phyloP scores from a whole-genome alignment of 495 filamentous ascomycete genomes.

The Hyphodiscus hymeniophilus region DNA sequence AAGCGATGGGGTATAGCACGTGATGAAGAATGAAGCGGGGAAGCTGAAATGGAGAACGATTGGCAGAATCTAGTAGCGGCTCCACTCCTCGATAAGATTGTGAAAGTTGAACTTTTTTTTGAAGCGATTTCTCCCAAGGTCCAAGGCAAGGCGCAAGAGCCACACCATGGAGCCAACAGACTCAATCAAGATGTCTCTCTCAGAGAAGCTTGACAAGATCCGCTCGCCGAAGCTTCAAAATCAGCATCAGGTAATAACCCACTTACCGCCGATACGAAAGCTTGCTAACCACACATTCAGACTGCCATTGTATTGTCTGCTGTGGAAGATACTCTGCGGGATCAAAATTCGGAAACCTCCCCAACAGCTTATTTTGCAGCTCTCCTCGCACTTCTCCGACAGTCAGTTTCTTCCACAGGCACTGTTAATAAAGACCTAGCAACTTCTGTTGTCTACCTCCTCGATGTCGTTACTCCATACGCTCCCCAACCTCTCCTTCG shows the following conservation, averaged over 20 bases:
- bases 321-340: conserved; percentile 83
- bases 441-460: conserved; percentile 86
- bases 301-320: conserved; percentile 82
- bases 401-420: conserved; percentile 55
- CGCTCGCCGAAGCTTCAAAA: conserved; percentile 93
- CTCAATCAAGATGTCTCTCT: conserved; percentile 55
- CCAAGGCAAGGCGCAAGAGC: conserved; percentile 19
- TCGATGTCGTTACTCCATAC: conserved; percentile 79
- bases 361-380: conserved; percentile 94
- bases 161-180: conserved; percentile 7
- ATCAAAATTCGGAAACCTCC: conserved; percentile 72
- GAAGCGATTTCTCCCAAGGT: conserved; percentile 3
- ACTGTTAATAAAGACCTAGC: conserved; percentile 76
- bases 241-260: conserved; percentile 67
- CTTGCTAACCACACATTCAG: conserved; percentile 34
- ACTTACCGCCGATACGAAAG: background rate
- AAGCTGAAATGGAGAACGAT: too few species aligned
- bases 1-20: too few species aligned
- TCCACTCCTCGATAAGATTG: conserved; percentile 10
- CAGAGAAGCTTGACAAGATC: conserved; percentile 91
- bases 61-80: too few species aligned
- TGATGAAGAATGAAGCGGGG: too few species aligned
- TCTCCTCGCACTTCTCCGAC: conserved; percentile 77
- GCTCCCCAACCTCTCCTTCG: conserved; percentile 78
- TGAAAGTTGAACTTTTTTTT: conserved; percentile 17